These are phyloP conservation scores for Trametes cingulata DNA, from an alignment of 768 basidiomycete genomes.

Conservation along the genomic window DNA sequence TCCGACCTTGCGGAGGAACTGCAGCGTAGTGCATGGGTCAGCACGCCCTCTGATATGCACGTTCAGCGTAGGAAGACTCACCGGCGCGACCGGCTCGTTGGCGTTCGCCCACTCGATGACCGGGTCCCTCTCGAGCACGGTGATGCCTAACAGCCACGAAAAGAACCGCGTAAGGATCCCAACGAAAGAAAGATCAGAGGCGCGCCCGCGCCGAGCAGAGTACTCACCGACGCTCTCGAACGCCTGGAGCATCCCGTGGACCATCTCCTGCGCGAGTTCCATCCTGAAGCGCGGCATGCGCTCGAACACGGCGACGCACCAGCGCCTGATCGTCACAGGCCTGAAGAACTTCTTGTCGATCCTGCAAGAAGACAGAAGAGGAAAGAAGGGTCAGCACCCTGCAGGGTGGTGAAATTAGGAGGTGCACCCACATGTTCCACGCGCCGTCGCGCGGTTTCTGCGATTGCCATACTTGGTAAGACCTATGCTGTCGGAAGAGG, in stretches of 20 bases:
- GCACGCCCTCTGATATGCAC: no score
- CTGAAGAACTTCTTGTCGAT: conserved; percentile 70
- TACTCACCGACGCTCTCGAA: conserved; percentile 61
- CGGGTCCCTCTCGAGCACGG: conserved; percentile 45
- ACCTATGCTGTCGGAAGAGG: not conserved
- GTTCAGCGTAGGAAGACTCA: no score
- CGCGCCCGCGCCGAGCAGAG: not conserved
- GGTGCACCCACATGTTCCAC: conserved; percentile 68
- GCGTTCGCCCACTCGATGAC: conserved; percentile 57
- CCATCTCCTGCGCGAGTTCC: conserved; percentile 52
- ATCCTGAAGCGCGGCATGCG: conserved; percentile 55
- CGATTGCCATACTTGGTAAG: not conserved
- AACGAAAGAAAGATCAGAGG: not conserved
- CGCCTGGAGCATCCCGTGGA: conserved; percentile 48
- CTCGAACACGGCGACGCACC: conserved; percentile 72
- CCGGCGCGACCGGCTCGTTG: conserved; percentile 53
- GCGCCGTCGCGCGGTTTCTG: conserved; percentile 65
- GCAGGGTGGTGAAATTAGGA: not conserved
- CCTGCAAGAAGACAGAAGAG: conserved; percentile 42
- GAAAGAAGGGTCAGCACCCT: not conserved
- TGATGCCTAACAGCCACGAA: conserved; percentile 62
- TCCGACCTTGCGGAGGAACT: conserved; percentile 58
- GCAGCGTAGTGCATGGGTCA: no score
- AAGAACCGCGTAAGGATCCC: no score
- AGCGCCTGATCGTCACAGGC: conserved; percentile 52